These are phyloP conservation scores for Macroventuria anomochaeta DNA, from an alignment of 2,329 filamentous ascomycete genomes.

Conservation along the genomic window DNA sequence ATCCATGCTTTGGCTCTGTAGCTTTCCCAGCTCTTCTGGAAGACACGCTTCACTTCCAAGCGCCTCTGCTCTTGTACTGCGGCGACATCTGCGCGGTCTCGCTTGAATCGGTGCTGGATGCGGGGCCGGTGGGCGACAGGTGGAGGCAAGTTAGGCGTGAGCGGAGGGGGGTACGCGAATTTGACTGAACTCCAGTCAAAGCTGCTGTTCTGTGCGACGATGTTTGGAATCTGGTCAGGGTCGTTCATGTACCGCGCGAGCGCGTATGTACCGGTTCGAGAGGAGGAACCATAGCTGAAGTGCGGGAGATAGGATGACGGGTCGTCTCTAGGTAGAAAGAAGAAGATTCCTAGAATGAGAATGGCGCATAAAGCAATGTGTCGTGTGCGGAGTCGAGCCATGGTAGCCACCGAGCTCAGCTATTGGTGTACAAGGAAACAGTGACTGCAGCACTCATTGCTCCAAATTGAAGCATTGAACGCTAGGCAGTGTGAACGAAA, in stretches of 20 bases:
- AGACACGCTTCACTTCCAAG: conserved; percentile 40
- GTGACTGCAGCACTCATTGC: conserved; percentile 18
- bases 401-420: conserved; percentile 19
- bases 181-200: conserved; percentile 43
- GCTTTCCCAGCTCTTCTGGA: conserved; percentile 57
- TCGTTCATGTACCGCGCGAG: conserved; percentile 46
- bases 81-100: conserved; percentile 26
- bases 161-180: conserved; percentile 37
- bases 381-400: conserved; percentile 41
- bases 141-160: conserved; percentile 36
- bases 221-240: conserved; percentile 27
- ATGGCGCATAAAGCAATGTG: conserved; percentile 35
- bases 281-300: conserved; percentile 9
- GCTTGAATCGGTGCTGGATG: conserved; percentile 42
- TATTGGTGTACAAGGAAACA: conserved; percentile 1
- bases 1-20: conserved; percentile 70
- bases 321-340: conserved; percentile 31
- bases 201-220: conserved; percentile 34
- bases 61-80: conserved; percentile 35
- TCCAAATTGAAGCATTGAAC: conserved; percentile 1
- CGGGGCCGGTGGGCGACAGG: conserved; percentile 39
- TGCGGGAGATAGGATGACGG: conserved; percentile 13
- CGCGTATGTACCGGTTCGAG: conserved; percentile 26
- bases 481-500: not conserved
- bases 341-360: conserved; percentile 38